Conservation (phyloP, 208 protist species). For the Leishmania braziliensis region DNA sequence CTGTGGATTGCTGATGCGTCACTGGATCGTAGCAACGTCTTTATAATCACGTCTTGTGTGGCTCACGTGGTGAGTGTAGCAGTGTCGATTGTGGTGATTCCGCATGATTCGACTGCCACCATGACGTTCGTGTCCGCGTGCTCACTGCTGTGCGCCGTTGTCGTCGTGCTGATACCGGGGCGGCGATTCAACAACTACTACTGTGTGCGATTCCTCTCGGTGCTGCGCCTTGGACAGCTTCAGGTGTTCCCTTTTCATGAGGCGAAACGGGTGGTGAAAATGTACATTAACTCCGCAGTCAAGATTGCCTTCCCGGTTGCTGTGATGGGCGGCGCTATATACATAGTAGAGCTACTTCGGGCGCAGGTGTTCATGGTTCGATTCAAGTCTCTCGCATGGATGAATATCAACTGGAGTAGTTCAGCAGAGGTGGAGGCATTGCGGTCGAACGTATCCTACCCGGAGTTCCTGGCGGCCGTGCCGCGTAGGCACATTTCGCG, state of each 20-base stretch:
- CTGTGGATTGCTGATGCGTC: conserved; percentile 56
- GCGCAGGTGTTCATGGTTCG: conserved; percentile 68
- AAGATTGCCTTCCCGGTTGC: conserved; percentile 61
- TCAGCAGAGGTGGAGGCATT: conserved; percentile 11
- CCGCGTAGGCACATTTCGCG: conserved; percentile 22
- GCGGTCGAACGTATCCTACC: conserved; percentile 33
- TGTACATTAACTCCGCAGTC: conserved; percentile 45
- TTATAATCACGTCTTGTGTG: conserved; percentile 38
- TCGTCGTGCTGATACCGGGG: conserved; percentile 35
- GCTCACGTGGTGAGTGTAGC: conserved; percentile 59
- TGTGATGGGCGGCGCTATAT: conserved; percentile 44
- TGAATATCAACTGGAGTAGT: conserved; percentile 27
- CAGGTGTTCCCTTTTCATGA: conserved; percentile 51
- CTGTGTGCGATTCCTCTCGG: conserved; percentile 63
- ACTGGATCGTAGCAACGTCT: conserved; percentile 13
- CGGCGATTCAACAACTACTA: conserved; percentile 31
- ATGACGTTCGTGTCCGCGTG: conserved; percentile 44
- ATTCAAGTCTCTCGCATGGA: conserved; percentile 25
- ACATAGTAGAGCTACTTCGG: conserved; percentile 63
- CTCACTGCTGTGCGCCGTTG: conserved; percentile 35
- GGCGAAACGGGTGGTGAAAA: conserved; percentile 43
- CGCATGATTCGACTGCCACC: conserved; percentile 52
- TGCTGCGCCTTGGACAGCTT: conserved; percentile 65
- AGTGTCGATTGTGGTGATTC: conserved; percentile 44
- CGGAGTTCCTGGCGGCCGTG: conserved; percentile 37